Evolutionary conservation across 768 basidiomycete species (phyloP).

Genomic region (Gloeostereum incarnatum): DNA sequence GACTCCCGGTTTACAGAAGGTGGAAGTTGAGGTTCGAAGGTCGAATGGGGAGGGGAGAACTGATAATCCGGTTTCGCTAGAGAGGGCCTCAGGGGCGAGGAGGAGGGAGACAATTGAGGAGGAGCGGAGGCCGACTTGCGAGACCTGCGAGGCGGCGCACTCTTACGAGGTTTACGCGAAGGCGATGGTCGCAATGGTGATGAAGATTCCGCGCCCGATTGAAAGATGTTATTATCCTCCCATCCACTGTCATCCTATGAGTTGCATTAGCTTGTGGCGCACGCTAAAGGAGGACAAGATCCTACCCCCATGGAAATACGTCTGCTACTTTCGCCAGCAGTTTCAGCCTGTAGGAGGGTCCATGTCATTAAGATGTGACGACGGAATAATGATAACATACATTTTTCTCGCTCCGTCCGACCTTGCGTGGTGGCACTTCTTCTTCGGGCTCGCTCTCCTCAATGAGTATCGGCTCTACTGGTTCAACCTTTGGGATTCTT

Average conservation of each 20-base stretch:
- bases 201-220: constrained; percentile 84
- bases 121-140: constrained; percentile 71
- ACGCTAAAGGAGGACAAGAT: constrained; percentile 7
- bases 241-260: constrained; percentile 65
- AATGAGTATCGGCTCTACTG: constrained; percentile 33
- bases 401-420: constrained; percentile 49
- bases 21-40: constrained; percentile 47
- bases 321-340: constrained; percentile 42
- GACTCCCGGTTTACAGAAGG: constrained; percentile 19
- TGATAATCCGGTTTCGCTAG: constrained; percentile 13
- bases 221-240: constrained; percentile 89
- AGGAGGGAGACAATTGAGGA: constrained; percentile 39
- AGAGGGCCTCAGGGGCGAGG: constrained; percentile 25
- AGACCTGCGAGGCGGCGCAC: constrained; percentile 33
- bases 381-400: constrained; percentile 22
- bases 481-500: constrained; percentile 21
- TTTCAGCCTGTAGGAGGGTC: constrained; percentile 26
- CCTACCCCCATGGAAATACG: constrained; percentile 41
- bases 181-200: constrained; percentile 65
- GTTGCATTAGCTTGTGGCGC: constrained; percentile 1
- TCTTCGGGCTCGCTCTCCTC: constrained; percentile 79
- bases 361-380: constrained; percentile 4
- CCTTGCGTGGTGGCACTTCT: constrained; percentile 53
- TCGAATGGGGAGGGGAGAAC: constrained; percentile 42
- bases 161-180: constrained; percentile 32